Base-by-base conservation (phyloP, 768 basidiomycete genomes). In the Auricularia auricula-judae region DNA sequence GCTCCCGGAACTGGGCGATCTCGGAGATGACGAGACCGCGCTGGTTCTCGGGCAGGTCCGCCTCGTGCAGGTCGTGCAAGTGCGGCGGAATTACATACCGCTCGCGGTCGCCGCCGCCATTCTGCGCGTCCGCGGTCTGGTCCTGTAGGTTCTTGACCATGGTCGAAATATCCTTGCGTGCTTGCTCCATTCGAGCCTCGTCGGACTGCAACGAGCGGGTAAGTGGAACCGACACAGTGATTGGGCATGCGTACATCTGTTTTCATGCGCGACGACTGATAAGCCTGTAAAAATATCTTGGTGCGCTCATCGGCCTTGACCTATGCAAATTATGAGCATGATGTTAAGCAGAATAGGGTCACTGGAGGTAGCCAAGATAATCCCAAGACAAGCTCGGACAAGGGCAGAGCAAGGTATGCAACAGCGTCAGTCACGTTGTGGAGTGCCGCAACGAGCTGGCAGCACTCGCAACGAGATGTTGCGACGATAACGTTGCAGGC, bases 251-350 rank as follows among this genome's bases (percentile, higher is more conserved):
- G 74, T 71, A 95, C 95, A 73, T 92, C 90, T 5, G 87, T 91
- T 65, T 82, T 75, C 80, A 91, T 90, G 67, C 89, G 84, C 70
- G 88, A 86, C 18, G 86, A 79, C 62, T 86, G 81, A 73, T 92
- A 97, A 39, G 89, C 88, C 68, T 98, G 93, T 66, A 98, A 75
- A 70, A 95, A 91, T 8, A 84, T 80, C 62, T 86, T 86, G 0
- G 93, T 97, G 77, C 97, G 97, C 76, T 97, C 93, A 74, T 99
- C 97, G 65, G 92, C 93, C 78, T 96, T 98, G 67, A 98, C 86
- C 89, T 93, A 71, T 53, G 64, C 33, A 42, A 8, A 42, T 8
- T 1, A 42, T 29, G 29, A 29, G 29, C 29, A 29, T 29, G 4
- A 16, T 56, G 43, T 44, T 44, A 44, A 36, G 60, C 4, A 54